Conservation (phyloP, 2,329 filamentous ascomycete genomes). For the Arthrobotrys entomopaga region DNA sequence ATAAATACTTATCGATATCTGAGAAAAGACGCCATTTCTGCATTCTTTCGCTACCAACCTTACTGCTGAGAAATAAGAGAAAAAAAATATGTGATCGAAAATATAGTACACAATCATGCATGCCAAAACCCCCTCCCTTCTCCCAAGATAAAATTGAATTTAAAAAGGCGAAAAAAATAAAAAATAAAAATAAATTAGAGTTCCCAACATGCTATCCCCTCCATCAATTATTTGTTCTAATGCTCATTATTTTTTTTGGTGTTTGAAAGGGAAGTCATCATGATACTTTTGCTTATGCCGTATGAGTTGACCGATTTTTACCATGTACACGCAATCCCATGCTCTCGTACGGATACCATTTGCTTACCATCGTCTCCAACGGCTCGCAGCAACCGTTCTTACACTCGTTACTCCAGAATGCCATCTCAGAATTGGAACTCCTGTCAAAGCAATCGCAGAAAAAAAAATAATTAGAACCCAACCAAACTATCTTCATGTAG, state of each 20-base stretch:
- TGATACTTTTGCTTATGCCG: slow-evolving; percentile 13
- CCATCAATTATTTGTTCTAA: slow-evolving; percentile 5
- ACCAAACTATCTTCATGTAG: background rate
- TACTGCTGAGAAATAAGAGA: slow-evolving; percentile 1
- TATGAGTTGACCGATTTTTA: slow-evolving; percentile 13
- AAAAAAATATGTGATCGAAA: background rate
- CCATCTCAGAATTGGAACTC: slow-evolving; percentile 55
- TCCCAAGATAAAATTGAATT: too few relatives aligned
- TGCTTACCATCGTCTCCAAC: slow-evolving; percentile 35
- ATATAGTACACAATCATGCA: slow-evolving; percentile 5
- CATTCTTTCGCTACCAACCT: slow-evolving; percentile 10
- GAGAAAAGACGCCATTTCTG: background rate
- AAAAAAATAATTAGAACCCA: background rate
- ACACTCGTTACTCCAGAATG: slow-evolving; percentile 33
- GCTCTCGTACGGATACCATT: slow-evolving; percentile 39
- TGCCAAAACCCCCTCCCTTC: background rate
- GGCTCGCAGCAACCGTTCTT: slow-evolving; percentile 49
- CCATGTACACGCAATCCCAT: slow-evolving; percentile 41
- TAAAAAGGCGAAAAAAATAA: too few relatives aligned
- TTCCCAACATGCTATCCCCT: background rate
- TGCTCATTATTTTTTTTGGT: slow-evolving; percentile 5
- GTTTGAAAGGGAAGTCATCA: background rate
- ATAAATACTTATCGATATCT: background rate
- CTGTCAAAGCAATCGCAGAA: slow-evolving; percentile 2
- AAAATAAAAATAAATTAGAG: too few relatives aligned